These are phyloP conservation scores for Epichloe amarillans DNA, from an alignment of 2,329 filamentous ascomycete species.

Conservation along the genomic window DNA sequence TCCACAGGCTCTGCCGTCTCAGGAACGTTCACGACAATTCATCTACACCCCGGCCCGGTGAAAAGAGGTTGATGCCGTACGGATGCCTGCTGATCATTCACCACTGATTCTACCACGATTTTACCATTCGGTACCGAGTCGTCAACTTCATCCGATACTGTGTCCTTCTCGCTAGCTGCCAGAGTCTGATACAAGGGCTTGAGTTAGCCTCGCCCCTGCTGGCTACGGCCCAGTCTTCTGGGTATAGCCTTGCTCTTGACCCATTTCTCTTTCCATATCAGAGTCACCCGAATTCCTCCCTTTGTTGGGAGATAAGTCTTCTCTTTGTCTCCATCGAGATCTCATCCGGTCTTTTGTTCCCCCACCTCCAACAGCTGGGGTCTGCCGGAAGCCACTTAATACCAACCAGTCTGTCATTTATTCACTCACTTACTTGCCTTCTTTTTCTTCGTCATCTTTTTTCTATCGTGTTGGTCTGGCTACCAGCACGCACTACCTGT, in stretches of 20 bases:
- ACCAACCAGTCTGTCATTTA: conserved; percentile 30
- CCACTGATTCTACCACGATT: conserved; percentile 15
- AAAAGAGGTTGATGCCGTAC: conserved; percentile 32
- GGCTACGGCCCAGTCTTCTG: conserved; percentile 8
- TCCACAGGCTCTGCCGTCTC: not conserved
- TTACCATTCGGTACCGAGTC: conserved; percentile 18
- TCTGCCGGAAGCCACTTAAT: conserved; percentile 7
- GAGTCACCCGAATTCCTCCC: conserved; percentile 7
- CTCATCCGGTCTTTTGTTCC: conserved; percentile 5
- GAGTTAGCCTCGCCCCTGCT: conserved; percentile 4
- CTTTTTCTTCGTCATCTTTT: conserved; percentile 17
- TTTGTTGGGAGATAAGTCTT: conserved; percentile 4
- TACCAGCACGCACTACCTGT: conserved; percentile 26
- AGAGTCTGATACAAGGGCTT: conserved; percentile 9
- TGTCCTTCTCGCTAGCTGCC: not conserved
- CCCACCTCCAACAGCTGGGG: conserved; percentile 2
- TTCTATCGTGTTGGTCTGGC: conserved; percentile 35
- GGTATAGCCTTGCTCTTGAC: conserved; percentile 4
- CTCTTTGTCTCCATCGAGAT: conserved; percentile 7
- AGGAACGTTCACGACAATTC: not conserved
- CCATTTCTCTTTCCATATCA: conserved; percentile 3
- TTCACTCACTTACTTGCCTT: conserved; percentile 20
- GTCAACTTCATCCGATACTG: conserved; percentile 21
- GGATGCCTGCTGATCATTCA: conserved; percentile 34
- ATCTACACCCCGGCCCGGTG: not conserved